phyloP scores from a whole-genome alignment of 2,329 filamentous ascomycete genomes.

The Monilinia laxa region DNA sequence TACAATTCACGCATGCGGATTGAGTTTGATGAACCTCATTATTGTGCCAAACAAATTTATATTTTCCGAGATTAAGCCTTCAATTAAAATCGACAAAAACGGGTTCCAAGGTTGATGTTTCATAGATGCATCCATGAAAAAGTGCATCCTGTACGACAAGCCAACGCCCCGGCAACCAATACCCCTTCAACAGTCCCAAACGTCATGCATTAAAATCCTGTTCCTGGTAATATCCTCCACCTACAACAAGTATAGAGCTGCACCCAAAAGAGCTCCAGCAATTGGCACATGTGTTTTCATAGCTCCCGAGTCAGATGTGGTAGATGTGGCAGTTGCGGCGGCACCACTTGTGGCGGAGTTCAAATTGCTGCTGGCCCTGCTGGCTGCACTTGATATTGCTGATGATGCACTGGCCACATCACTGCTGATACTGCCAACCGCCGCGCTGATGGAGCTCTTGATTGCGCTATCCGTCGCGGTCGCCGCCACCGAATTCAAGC shows the following conservation, averaged over 20 bases:
- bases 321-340: background rate
- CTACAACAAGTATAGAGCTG: slow-evolving; percentile 23
- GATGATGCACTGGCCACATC: slow-evolving; percentile 9
- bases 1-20: background rate
- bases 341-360: background rate
- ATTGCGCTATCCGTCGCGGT: slow-evolving; percentile 16
- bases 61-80: background rate
- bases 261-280: slow-evolving; percentile 18
- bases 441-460: slow-evolving; percentile 18
- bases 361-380: slow-evolving; percentile 8
- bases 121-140: background rate
- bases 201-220: background rate
- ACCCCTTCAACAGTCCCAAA: background rate
- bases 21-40: background rate
- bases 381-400: background rate
- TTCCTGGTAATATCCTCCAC: slow-evolving; percentile 4
- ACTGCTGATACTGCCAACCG: slow-evolving; percentile 16
- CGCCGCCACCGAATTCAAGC: slow-evolving; percentile 13
- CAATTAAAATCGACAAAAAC: background rate
- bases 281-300: slow-evolving; percentile 23
- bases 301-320: slow-evolving; percentile 19
- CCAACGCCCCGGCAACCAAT: slow-evolving; percentile 3
- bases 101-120: background rate
- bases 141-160: background rate
- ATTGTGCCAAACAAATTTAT: background rate